Percentiles rank a stretch among this genome's conserved stretches.
phyloP scores from a whole-genome alignment of 495 filamentous ascomycete species.

The Filosporella fistucella region DNA sequence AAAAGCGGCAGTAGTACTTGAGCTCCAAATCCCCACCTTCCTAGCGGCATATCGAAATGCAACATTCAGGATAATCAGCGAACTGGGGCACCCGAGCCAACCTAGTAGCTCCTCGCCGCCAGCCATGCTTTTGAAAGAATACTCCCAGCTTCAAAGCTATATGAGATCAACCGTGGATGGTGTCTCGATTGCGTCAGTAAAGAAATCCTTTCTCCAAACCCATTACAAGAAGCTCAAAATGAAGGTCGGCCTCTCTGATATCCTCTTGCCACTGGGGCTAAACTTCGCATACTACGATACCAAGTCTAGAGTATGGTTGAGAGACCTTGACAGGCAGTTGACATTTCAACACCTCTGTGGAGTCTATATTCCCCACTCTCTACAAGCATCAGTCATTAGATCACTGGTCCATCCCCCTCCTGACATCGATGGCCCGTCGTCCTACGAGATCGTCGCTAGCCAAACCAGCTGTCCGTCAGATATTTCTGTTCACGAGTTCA shows the following conservation, averaged over 20 bases:
- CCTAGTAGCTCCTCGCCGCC: conserved; percentile 10
- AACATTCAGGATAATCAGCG: conserved; percentile 27
- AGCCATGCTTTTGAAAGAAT: conserved; percentile 23
- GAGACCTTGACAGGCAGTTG: conserved; percentile 14
- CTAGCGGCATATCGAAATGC: conserved; percentile 22
- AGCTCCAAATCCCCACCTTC: conserved; percentile 19
- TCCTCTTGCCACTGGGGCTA: conserved; percentile 25
- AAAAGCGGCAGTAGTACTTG: conserved; percentile 20
- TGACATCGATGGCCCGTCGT: conserved; percentile 37
- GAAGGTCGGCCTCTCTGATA: conserved; percentile 24
- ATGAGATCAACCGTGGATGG: conserved; percentile 8
- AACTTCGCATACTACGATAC: conserved; percentile 29
- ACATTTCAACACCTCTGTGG: conserved; percentile 29
- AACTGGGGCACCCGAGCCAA: conserved; percentile 20
- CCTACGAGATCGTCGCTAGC: conserved; percentile 50
- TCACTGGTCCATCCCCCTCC: conserved; percentile 19
- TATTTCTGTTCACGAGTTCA: conserved; percentile 44
- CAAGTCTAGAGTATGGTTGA: conserved; percentile 20
- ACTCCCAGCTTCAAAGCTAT: conserved; percentile 20
- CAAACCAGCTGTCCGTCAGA: conserved; percentile 41
- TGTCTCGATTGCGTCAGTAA: conserved; percentile 32
- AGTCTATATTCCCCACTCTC: conserved; percentile 23
- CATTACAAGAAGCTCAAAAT: conserved; percentile 29
- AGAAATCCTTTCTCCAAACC: conserved; percentile 29
- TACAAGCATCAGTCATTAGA: conserved; percentile 16